These are phyloP conservation scores for Tolypocladium inflatum DNA, from an alignment of 2,329 filamentous ascomycete genomes.

Conservation along the genomic window DNA sequence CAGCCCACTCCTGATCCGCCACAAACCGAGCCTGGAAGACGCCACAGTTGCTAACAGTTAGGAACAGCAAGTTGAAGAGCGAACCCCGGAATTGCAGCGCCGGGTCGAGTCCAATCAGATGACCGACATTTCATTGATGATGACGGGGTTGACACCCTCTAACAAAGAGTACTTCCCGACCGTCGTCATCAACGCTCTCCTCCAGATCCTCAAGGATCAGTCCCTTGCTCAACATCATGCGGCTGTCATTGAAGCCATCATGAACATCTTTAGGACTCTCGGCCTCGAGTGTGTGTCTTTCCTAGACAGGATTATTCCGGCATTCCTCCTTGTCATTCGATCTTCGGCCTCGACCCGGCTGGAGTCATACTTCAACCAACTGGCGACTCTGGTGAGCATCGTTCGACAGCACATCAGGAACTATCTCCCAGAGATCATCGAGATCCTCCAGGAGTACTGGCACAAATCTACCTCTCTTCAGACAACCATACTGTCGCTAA, in stretches of 20 bases:
- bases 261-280: conserved; percentile 96
- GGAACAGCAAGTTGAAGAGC: conserved; percentile 68
- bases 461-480: conserved; percentile 70
- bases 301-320: conserved; percentile 86
- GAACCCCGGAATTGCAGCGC: conserved; percentile 70
- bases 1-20: background rate
- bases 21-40: background rate
- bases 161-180: conserved; percentile 98
- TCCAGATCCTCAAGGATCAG: conserved; percentile 83
- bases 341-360: conserved; percentile 68
- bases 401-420: conserved; percentile 94
- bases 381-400: conserved; percentile 86
- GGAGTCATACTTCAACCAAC: conserved; percentile 95
- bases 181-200: conserved; percentile 90
- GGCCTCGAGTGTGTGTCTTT: conserved; percentile 95
- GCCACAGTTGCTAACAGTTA: conserved; percentile 1
- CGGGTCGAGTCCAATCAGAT: conserved; percentile 54
- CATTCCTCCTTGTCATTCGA: conserved; percentile 82
- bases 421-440: conserved; percentile 78
- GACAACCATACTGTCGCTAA: conserved; percentile 80
- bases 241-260: conserved; percentile 91
- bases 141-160: conserved; percentile 91
- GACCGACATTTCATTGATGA: conserved; percentile 94
- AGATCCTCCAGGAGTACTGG: conserved; percentile 87
- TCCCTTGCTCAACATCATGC: conserved; percentile 88